These are phyloP conservation scores for Trichoderma simmonsii DNA, from an alignment of 2,329 filamentous ascomycete species.

Conservation along the genomic window DNA sequence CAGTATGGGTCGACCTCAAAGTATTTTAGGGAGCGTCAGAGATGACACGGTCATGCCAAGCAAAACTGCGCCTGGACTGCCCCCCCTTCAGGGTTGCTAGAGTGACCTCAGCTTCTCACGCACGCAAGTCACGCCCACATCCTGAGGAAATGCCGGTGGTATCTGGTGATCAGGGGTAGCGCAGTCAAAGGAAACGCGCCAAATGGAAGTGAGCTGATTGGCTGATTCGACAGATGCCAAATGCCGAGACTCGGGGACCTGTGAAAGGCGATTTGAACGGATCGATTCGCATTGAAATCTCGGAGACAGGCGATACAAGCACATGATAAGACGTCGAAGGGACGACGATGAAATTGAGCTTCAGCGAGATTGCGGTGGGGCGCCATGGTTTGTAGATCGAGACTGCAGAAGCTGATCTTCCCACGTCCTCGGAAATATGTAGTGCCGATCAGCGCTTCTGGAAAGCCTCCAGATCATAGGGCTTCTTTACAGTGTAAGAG, in stretches of 20 bases:
- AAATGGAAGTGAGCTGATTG: not conserved
- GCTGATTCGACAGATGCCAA: not conserved
- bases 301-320: not conserved
- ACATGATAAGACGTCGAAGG: not conserved
- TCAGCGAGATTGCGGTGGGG: conserved; percentile 14
- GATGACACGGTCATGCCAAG: conserved; percentile 11
- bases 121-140: conserved; percentile 6
- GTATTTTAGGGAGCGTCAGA: not conserved
- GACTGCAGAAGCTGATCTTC: conserved; percentile 12
- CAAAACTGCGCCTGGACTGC: not conserved
- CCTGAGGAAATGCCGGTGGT: not conserved
- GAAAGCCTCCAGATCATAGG: not conserved
- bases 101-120: conserved; percentile 9
- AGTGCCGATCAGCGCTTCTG: conserved; percentile 1
- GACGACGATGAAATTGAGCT: not conserved
- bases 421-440: conserved; percentile 3
- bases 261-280: not conserved
- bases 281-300: not conserved
- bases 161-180: conserved; percentile 9
- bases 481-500: not conserved
- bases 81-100: conserved; percentile 1
- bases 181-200: not conserved
- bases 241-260: not conserved
- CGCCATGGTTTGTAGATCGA: not conserved
- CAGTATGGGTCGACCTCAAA: not conserved